These are phyloP conservation scores for Phyllosticta citrichinensis DNA, from an alignment of 2,329 filamentous ascomycete species.

Conservation along the genomic window DNA sequence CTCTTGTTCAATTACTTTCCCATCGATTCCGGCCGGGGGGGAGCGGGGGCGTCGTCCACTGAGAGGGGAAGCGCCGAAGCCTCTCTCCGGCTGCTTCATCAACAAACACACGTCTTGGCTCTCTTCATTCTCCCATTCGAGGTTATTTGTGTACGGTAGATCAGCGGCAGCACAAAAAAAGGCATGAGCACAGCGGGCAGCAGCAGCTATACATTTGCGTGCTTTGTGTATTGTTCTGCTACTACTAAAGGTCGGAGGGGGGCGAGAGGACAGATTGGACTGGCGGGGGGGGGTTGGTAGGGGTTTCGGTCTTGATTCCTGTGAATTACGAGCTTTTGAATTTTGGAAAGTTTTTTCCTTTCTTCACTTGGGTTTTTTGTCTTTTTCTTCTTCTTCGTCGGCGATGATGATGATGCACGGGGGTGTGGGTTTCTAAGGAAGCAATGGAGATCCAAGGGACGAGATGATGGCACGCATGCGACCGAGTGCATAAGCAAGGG, in stretches of 20 bases:
- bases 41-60: not conserved
- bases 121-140: not conserved
- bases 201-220: not conserved
- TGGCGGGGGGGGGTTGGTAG: not conserved
- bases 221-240: not conserved
- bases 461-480: not conserved
- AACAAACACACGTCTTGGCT: not conserved
- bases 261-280: not conserved
- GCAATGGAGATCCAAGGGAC: too few species aligned
- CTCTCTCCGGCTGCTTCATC: not conserved
- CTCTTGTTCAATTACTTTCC: conserved; percentile 6
- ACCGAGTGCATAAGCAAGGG: not conserved
- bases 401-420: not conserved
- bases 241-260: not conserved
- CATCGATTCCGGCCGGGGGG: not conserved
- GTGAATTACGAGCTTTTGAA: not conserved
- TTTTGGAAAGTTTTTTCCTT: not conserved
- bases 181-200: not conserved
- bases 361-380: not conserved
- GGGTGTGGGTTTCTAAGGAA: not conserved
- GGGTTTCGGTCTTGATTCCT: not conserved
- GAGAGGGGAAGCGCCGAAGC: not conserved
- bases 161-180: not conserved
- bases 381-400: not conserved
- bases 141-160: not conserved